These are phyloP conservation scores for Aspergillus cavernicola DNA, from an alignment of 495 filamentous ascomycete genomes.

Conservation along the genomic window DNA sequence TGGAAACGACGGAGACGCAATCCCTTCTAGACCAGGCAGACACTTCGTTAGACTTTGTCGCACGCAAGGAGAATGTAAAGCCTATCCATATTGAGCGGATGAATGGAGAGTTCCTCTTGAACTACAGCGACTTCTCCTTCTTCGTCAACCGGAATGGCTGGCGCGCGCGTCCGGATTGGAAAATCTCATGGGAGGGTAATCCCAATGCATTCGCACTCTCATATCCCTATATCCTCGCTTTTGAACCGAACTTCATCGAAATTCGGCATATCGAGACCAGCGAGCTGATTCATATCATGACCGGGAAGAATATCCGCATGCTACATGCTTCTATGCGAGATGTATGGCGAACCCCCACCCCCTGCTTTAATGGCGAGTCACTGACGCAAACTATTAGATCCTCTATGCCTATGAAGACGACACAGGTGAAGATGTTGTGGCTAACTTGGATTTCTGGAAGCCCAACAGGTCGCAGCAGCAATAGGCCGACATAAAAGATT, in stretches of 20 bases:
- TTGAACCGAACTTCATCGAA: slow-evolving; percentile 98
- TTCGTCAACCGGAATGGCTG: slow-evolving; percentile 99
- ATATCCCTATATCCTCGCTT: slow-evolving; percentile 93
- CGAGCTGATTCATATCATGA: slow-evolving; percentile 87
- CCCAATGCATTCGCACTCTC: slow-evolving; percentile 89
- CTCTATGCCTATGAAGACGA: slow-evolving; percentile 98
- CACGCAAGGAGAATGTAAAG: slow-evolving; percentile 84
- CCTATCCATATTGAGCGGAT: slow-evolving; percentile 98
- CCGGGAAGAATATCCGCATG: slow-evolving; percentile 93
- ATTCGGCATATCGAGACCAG: slow-evolving; percentile 91
- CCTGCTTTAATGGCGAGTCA: background rate
- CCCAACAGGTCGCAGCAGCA: slow-evolving; percentile 44
- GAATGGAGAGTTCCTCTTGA: slow-evolving; percentile 93
- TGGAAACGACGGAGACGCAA: slow-evolving; percentile 97
- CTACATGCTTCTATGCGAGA: slow-evolving; percentile 94
- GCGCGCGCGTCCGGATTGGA: slow-evolving; percentile 94
- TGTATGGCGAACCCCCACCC: slow-evolving; percentile 51
- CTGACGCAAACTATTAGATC: slow-evolving; percentile 55
- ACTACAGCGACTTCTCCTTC: slow-evolving; percentile 98
- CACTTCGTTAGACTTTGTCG: slow-evolving; percentile 95
- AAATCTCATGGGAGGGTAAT: slow-evolving; percentile 93
- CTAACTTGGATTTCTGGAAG: slow-evolving; percentile 94
- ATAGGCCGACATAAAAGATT: slow-evolving; percentile 12
- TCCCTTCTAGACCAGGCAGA: slow-evolving; percentile 96
- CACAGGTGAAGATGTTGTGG: slow-evolving; percentile 83